Evolutionary conservation across 2,329 filamentous ascomycete species (phyloP).

Genomic region (Nemania serpens): DNA sequence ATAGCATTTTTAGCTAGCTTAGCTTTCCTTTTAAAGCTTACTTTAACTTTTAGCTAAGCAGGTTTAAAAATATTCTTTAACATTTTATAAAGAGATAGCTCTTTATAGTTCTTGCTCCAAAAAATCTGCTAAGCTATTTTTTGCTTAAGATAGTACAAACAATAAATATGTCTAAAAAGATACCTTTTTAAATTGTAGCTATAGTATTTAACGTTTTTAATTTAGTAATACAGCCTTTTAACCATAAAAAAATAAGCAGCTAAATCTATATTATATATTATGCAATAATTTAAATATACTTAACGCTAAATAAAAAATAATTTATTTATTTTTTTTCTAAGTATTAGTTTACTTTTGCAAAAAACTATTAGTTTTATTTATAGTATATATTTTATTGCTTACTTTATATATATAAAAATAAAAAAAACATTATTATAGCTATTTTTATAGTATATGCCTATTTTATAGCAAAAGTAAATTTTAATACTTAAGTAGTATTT

Average conservation of each 20-base stretch:
- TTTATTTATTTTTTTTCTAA: background rate
- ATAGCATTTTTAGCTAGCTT: background rate
- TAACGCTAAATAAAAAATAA: background rate
- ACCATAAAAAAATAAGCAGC: constrained; percentile 28
- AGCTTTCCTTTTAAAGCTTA: too few relatives aligned
- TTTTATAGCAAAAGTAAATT: background rate
- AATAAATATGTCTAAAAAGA: constrained; percentile 13
- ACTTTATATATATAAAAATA: background rate
- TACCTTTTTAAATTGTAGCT: constrained; percentile 28
- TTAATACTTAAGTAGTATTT: background rate
- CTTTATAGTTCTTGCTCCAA: background rate
- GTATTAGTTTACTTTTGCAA: constrained; percentile 24
- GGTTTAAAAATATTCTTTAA: constrained; percentile 2
- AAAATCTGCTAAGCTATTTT: background rate
- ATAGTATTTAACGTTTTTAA: constrained; percentile 19
- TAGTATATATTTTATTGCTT: constrained; percentile 16
- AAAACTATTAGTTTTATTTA: constrained; percentile 31
- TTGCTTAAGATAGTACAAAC: background rate
- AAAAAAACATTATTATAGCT: background rate
- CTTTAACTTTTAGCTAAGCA: background rate
- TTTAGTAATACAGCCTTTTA: background rate
- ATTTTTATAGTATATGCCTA: too few relatives aligned
- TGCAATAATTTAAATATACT: constrained; percentile 18
- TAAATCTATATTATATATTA: constrained; percentile 17
- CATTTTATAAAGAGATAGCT: background rate